Evolutionary conservation across 2,329 filamentous ascomycete genomes (phyloP), one percentile per base, ranked within the genome.

Genomic region (Pyrenochaeta sp.): DNA sequence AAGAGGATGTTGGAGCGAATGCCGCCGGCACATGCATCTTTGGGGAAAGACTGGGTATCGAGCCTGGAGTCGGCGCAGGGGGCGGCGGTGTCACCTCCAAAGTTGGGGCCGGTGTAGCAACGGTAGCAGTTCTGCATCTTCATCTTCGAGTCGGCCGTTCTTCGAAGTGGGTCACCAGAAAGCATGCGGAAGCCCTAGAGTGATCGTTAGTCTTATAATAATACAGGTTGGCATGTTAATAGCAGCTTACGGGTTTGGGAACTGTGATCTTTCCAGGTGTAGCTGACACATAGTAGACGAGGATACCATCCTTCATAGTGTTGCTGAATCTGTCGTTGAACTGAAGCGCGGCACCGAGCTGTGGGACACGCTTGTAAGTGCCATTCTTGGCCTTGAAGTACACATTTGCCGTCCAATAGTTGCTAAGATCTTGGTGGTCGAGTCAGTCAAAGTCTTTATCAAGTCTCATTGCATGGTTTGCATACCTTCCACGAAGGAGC

Each of bases 181-280:
- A 82, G 77, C 80, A 82, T 82, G 36, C 80, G 78, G 75, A 82
- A 82, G 2, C 80, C 78, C 77, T 79, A 13, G 19, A 19, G 19
- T 19, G 19, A 19, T 36, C 3, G 32, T 36, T 12, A 36, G 32
- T 13, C 32, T 30, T 30, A 36, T 36, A 2, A 36, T 13, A 36
- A 36, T 13, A 13, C 3, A 19, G 19, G 19, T 19, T 46, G 19
- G 30, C 30, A 32, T 45, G 13, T 13, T 36, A 13, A 19, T 36
- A 39, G 19, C 9, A 22, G 28, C 46, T 49, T 49, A 49, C 47
- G 3, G 83, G 72, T 15, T 90, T 90, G 24, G 77, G 80, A 81
- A 43, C 49, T 56, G 71, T 68, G 6, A 73, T 42, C 22, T 43
- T 43, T 2, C 27, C 27, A 7, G 27, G 27, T 52, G 13, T 49